Conservation (phyloP, 1,139 yeast genomes). For the Hyphopichia wangnamkhiaoensis region DNA sequence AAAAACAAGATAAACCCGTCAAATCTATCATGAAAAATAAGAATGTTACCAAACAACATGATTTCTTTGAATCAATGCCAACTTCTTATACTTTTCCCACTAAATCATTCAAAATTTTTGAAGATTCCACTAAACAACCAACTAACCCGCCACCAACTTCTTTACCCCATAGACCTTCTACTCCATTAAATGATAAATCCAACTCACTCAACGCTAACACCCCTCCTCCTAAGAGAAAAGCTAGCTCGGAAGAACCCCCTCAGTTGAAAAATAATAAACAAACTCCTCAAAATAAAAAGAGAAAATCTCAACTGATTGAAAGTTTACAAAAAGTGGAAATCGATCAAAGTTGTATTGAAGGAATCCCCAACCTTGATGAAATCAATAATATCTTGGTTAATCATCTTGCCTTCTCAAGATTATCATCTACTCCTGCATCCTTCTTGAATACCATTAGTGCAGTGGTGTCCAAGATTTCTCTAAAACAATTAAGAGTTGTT, state of each 20-base stretch:
- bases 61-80: too few relatives aligned
- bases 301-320: slow-evolving; percentile 5
- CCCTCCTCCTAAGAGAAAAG: slow-evolving; percentile 22
- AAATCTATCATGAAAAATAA: too few relatives aligned
- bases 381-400: slow-evolving; percentile 70
- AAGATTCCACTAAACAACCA: slow-evolving; percentile 9
- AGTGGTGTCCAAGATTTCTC: slow-evolving; percentile 42
- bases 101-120: slow-evolving; percentile 15
- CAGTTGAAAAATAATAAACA: slow-evolving; percentile 13
- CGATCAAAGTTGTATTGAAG: slow-evolving; percentile 27
- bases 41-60: too few relatives aligned
- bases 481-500: slow-evolving; percentile 52
- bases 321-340: slow-evolving; percentile 17
- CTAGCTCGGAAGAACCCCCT: slow-evolving; percentile 33
- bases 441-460: slow-evolving; percentile 63
- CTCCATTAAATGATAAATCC: slow-evolving; percentile 29
- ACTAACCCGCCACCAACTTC: slow-evolving; percentile 7
- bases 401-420: slow-evolving; percentile 86
- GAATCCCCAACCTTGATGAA: slow-evolving; percentile 46
- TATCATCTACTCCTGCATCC: slow-evolving; percentile 82
- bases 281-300: slow-evolving; percentile 11
- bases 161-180: slow-evolving; percentile 13
- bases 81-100: neutral
- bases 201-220: slow-evolving; percentile 17
- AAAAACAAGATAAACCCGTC: neutral